Evolutionary conservation across 139 green algal genomes (phyloP).

Genomic region (Chlamydomonas applanata): DNA sequence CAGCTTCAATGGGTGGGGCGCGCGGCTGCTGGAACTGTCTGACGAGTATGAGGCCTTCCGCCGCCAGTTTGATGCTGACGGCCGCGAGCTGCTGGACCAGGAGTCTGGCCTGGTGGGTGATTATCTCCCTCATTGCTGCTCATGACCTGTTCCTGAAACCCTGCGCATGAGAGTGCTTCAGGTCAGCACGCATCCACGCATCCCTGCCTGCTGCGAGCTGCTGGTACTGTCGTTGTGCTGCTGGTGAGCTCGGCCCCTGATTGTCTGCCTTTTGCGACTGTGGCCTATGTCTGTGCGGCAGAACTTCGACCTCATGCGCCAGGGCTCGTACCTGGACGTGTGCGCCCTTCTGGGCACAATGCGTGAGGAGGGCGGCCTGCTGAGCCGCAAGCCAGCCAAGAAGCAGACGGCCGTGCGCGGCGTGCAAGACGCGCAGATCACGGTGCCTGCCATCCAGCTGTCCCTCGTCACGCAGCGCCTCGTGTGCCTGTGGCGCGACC

Average conservation of each 20-base stretch:
- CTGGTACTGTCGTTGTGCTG: too few species aligned
- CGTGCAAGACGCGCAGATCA: conserved; percentile 1
- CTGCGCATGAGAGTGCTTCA: too few species aligned
- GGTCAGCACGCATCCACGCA: too few species aligned
- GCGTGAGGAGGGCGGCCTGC: not conserved
- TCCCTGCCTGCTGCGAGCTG: too few species aligned
- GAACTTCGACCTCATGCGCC: conserved; percentile 16
- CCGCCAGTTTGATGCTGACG: conserved; percentile 3
- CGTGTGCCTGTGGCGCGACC: not conserved
- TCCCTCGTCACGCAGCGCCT: conserved; percentile 13
- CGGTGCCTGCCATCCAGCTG: conserved; percentile 6
- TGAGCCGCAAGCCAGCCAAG: not conserved
- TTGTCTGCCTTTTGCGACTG: too few species aligned
- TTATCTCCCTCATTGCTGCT: too few species aligned
- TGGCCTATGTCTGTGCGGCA: too few species aligned
- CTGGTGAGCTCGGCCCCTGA: too few species aligned
- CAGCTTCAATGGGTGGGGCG: conserved; percentile 12
- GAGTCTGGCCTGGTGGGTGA: not conserved
- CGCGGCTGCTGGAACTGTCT: conserved; percentile 3
- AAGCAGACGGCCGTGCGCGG: not conserved
- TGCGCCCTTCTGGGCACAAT: conserved; percentile 12
- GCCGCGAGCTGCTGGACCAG: not conserved
- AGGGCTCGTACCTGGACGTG: conserved; percentile 1
- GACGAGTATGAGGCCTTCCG: conserved; percentile 15
- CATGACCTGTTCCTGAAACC: too few species aligned